Base-by-base conservation (phyloP, 305 asterid genomes). In the Solanum hybrid region DNA sequence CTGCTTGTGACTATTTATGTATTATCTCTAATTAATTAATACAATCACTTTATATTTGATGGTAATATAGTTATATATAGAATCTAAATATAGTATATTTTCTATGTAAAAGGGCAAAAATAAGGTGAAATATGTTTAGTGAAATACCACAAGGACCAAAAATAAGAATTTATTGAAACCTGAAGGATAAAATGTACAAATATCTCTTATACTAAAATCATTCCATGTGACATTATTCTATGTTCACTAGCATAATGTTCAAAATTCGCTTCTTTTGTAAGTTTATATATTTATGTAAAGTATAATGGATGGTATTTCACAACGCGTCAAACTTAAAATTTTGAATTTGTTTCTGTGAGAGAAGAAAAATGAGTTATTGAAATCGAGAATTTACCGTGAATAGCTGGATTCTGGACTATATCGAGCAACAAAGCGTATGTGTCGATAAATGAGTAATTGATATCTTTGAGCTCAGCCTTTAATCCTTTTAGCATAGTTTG, bases 371-470 rank as follows among this genome's bases (percentile, higher is more conserved):
- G n/a, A 24, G 24, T 24, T 12, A 38, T 31, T 15, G 27, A 20
- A 45, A 29, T 61, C 3, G 2, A 3, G 73, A 14, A 89, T 32
- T n/a, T 90, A 90, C 89, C 91, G 10, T 90, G 61, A 45, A 10
- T 51, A 26, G 86, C 15, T 24, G 89, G 91, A 26, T 41, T 90
- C 15, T 90, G 61, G 7, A 41, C 51, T 33, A 90, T n/a, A 32
- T 32, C n/a, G 7, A 41, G n/a, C 37, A 90, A 76, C 86, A 33
- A 51, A 75, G 1, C 31, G 79, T 73, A 90, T 33, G 89, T 73
- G n/a, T 90, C 89, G 2, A 86, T 76, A 24, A 73, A 90, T 61
- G 91, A 41, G 41, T 90, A 90, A 39, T 76, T 85, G 68, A 86
- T 73, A 34, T 90, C 91, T 3, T 45, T 41, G 9, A 86, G 70